phyloP scores from a whole-genome alignment of 1,284 basidiomycete species.

The Puccinia coronata region DNA sequence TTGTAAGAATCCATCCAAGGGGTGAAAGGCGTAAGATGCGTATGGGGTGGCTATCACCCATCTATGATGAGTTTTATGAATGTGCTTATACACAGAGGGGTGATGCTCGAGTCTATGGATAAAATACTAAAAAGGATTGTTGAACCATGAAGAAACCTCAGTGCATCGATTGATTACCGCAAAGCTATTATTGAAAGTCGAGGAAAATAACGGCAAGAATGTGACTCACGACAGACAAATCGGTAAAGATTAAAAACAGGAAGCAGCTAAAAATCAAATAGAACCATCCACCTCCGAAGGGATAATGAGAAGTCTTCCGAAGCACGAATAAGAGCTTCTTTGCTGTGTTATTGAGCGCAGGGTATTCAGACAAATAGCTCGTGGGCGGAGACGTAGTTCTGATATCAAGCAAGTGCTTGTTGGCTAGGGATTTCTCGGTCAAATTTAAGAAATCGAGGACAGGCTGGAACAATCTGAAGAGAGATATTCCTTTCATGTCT shows the following conservation, averaged over 20 bases:
- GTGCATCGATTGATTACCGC: neutral
- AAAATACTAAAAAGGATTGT: constrained; percentile 69
- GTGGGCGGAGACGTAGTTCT: neutral
- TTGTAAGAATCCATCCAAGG: constrained; percentile 89
- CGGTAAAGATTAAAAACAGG: constrained; percentile 82
- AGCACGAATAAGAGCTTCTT: neutral
- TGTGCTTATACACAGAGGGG: constrained; percentile 79
- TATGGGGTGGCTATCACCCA: constrained; percentile 98
- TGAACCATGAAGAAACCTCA: neutral
- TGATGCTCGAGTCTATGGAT: constrained; percentile 87
- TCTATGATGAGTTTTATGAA: constrained; percentile 92
- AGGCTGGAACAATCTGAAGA: constrained; percentile 1
- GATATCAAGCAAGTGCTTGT: neutral
- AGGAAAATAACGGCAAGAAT: neutral
- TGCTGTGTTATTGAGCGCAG: neutral
- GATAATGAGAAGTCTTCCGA: neutral
- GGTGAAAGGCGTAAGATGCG: constrained; percentile 96
- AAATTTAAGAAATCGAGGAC: constrained; percentile 11
- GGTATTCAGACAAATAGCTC: neutral
- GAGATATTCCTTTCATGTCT: constrained; percentile 10
- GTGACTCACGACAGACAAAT: constrained; percentile 70
- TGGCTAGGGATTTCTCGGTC: neutral
- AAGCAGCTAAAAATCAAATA: constrained; percentile 57
- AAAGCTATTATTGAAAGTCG: neutral
- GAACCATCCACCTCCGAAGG: constrained; percentile 53